phyloP scores from a whole-genome alignment of 768 basidiomycete species.

The Fistulinella prunicolor region DNA sequence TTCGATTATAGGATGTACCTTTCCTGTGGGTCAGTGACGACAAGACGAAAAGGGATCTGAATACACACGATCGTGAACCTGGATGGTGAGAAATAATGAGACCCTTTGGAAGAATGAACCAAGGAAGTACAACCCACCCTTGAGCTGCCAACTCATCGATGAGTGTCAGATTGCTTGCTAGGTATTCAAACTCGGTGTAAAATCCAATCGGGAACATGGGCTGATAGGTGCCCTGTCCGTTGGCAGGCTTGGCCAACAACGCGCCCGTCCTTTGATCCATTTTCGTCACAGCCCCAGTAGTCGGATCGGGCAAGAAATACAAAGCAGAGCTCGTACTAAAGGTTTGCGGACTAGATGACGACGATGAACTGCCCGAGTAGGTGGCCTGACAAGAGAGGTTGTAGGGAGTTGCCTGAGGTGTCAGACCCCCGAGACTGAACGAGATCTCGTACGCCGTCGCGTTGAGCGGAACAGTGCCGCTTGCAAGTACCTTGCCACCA shows the following conservation, averaged over 20 bases:
- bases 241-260: conserved; percentile 47
- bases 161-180: conserved; percentile 16
- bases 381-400: conserved; percentile 29
- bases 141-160: conserved; percentile 33
- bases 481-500: conserved; percentile 42
- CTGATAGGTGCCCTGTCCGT: conserved; percentile 46
- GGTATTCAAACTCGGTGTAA: conserved; percentile 42
- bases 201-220: conserved; percentile 47
- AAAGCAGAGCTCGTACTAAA: conserved; percentile 45
- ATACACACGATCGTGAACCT: conserved; percentile 31
- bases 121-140: conserved; percentile 18
- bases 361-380: conserved; percentile 28
- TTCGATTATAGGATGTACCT: conserved; percentile 70
- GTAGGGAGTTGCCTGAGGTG: conserved; percentile 36
- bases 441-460: conserved; percentile 46
- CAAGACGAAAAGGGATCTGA: neutral
- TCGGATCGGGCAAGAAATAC: conserved; percentile 46
- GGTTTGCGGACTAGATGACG: conserved; percentile 33
- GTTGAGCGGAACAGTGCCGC: conserved; percentile 50
- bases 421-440: conserved; percentile 45
- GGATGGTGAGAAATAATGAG: neutral
- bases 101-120: neutral
- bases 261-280: conserved; percentile 60
- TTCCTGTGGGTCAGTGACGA: conserved; percentile 6
- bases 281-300: conserved; percentile 51